Evolutionary conservation across 2,329 filamentous ascomycete genomes (phyloP).

Genomic region (Allantophomopsis cytisporea): DNA sequence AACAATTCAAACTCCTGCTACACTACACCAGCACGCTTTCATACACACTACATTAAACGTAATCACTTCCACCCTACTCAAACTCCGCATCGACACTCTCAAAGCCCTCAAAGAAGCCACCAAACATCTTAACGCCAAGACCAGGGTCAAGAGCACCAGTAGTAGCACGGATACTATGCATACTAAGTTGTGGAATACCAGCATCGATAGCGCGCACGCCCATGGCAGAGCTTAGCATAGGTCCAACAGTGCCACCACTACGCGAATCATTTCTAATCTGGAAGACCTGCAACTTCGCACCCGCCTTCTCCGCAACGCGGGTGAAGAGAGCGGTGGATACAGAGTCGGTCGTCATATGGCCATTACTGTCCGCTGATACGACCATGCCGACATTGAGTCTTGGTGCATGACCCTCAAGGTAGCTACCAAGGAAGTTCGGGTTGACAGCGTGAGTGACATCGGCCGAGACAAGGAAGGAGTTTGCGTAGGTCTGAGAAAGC

Average conservation of each 20-base stretch:
- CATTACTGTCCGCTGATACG: conserved; percentile 73
- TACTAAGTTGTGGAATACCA: conserved; percentile 81
- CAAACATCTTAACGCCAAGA: conserved; percentile 76
- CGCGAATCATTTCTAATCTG: conserved; percentile 89
- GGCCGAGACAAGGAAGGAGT: conserved; percentile 82
- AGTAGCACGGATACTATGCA: conserved; percentile 87
- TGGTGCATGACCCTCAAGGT: conserved; percentile 76
- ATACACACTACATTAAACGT: too few relatives aligned
- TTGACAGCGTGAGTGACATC: conserved; percentile 92
- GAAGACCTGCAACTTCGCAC: conserved; percentile 67
- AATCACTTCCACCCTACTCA: conserved; percentile 11
- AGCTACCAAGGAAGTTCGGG: conserved; percentile 78
- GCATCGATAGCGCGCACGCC: conserved; percentile 78
- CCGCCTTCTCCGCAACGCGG: conserved; percentile 62
- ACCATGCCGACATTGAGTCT: conserved; percentile 79
- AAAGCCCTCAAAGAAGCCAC: conserved; percentile 77
- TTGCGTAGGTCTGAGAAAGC: conserved; percentile 72
- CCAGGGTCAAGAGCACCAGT: conserved; percentile 79
- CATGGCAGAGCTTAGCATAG: conserved; percentile 69
- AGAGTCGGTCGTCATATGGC: conserved; percentile 90
- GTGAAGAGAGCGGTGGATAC: conserved; percentile 72
- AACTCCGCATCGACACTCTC: conserved; percentile 79
- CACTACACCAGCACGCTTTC: too few relatives aligned
- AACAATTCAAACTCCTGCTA: too few relatives aligned
- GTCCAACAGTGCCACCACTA: conserved; percentile 89